These are phyloP conservation scores for Elongisporangium senticosum DNA, from an alignment of 352 stramenopile genomes.

Conservation along the genomic window DNA sequence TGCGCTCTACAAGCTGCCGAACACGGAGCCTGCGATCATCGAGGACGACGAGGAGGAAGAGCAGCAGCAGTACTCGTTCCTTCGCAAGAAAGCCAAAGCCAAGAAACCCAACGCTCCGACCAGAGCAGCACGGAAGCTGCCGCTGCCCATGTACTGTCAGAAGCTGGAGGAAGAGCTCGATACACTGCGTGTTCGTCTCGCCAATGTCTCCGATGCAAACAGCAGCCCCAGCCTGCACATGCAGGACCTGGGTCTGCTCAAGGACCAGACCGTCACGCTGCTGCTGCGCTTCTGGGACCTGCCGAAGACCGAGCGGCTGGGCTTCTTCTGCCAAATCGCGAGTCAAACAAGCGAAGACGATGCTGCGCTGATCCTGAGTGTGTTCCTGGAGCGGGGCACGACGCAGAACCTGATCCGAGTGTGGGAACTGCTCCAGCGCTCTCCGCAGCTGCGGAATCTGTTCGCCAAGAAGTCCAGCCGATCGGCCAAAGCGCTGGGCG, in stretches of 20 bases:
- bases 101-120: constrained; percentile 1
- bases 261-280: constrained; percentile 52
- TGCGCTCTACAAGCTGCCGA: constrained; percentile 39
- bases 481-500: constrained; percentile 3
- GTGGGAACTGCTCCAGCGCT: constrained; percentile 46
- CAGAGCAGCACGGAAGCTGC: constrained; percentile 8
- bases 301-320: constrained; percentile 42
- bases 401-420: constrained; percentile 33
- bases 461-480: constrained; percentile 7
- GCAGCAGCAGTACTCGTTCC: background rate
- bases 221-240: background rate
- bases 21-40: constrained; percentile 1
- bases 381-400: constrained; percentile 47
- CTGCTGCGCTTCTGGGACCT: constrained; percentile 68
- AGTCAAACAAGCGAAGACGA: constrained; percentile 50
- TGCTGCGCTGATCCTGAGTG: constrained; percentile 29
- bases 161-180: constrained; percentile 57
- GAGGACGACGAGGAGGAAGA: constrained; percentile 8
- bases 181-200: constrained; percentile 25
- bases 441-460: constrained; percentile 37
- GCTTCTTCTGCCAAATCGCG: constrained; percentile 67
- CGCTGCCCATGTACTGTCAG: constrained; percentile 61
- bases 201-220: constrained; percentile 14
- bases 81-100: background rate
- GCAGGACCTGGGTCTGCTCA: constrained; percentile 41